These are phyloP conservation scores for Chaetoceros muelleri DNA, from an alignment of 108 stramenopile species.

Conservation along the genomic window DNA sequence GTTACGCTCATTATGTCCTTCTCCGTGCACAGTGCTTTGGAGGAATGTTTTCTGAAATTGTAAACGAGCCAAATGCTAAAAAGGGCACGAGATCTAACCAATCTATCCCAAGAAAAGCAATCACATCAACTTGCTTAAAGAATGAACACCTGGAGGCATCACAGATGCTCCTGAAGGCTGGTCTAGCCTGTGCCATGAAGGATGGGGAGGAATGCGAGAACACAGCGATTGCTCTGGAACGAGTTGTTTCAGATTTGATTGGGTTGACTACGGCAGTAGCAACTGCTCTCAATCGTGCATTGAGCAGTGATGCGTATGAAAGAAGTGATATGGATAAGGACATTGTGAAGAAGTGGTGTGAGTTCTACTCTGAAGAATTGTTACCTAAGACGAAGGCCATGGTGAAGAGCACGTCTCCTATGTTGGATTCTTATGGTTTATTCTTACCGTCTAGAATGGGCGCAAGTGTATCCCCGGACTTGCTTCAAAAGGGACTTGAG, in stretches of 20 bases:
- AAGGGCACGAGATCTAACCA: constrained; percentile 19
- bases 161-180: constrained; percentile 71
- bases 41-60: constrained; percentile 79
- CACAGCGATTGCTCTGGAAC: constrained; percentile 79
- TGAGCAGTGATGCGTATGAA: constrained; percentile 48
- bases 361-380: constrained; percentile 73
- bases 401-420: constrained; percentile 71
- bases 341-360: constrained; percentile 70
- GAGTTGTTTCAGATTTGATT: constrained; percentile 79
- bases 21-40: constrained; percentile 84
- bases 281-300: constrained; percentile 54
- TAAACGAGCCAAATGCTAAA: constrained; percentile 25
- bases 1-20: constrained; percentile 85
- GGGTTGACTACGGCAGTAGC: constrained; percentile 65
- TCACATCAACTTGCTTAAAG: constrained; percentile 47
- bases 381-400: constrained; percentile 70
- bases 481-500: constrained; percentile 69
- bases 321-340: constrained; percentile 31
- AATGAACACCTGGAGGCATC: constrained; percentile 76
- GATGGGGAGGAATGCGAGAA: constrained; percentile 82
- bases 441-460: constrained; percentile 81
- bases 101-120: constrained; percentile 48
- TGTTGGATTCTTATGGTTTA: constrained; percentile 74
- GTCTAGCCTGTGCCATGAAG: constrained; percentile 68
- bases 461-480: constrained; percentile 50